phyloP scores from a whole-genome alignment of 1,284 basidiomycete species.

The Malassezia vespertilionis region DNA sequence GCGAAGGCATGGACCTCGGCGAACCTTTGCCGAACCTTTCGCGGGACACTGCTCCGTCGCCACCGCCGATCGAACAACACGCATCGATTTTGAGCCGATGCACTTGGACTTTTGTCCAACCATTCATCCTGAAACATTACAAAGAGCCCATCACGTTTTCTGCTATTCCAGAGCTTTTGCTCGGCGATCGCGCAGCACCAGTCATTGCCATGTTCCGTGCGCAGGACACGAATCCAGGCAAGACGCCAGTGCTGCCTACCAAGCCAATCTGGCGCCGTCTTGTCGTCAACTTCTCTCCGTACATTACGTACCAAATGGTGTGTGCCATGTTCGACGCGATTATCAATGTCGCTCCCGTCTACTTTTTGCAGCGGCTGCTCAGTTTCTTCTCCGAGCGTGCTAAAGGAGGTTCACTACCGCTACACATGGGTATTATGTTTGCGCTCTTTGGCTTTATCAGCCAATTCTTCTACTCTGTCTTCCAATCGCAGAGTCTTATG shows the following conservation, averaged over 20 bases:
- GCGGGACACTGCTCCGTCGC: conserved; percentile 1
- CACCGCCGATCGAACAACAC: conserved; percentile 35
- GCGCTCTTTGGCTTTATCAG: conserved; percentile 51
- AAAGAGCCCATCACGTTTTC: conserved; percentile 48
- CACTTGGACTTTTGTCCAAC: conserved; percentile 35
- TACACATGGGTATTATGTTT: conserved; percentile 52
- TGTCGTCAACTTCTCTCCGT: conserved; percentile 46
- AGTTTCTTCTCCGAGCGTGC: conserved; percentile 48
- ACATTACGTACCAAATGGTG: conserved; percentile 42
- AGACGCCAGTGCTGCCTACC: conserved; percentile 29
- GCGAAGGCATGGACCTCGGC: conserved; percentile 7
- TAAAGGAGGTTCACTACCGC: conserved; percentile 29
- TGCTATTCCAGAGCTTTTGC: conserved; percentile 51
- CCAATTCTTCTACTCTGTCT: conserved; percentile 48
- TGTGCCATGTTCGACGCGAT: conserved; percentile 50
- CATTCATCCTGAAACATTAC: conserved; percentile 50
- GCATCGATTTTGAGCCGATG: conserved; percentile 38
- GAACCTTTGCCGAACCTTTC: background rate
- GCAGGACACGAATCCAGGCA: background rate
- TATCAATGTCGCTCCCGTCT: conserved; percentile 51
- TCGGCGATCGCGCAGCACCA: conserved; percentile 51
- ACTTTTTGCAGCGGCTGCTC: conserved; percentile 52
- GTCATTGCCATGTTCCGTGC: conserved; percentile 38
- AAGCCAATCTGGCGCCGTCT: conserved; percentile 47
- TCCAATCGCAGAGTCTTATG: conserved; percentile 50